Evolutionary conservation across 2,329 filamentous ascomycete species (phyloP), one percentile per base, ranked within the genome.

Genomic region (Anisogramma anomala): DNA sequence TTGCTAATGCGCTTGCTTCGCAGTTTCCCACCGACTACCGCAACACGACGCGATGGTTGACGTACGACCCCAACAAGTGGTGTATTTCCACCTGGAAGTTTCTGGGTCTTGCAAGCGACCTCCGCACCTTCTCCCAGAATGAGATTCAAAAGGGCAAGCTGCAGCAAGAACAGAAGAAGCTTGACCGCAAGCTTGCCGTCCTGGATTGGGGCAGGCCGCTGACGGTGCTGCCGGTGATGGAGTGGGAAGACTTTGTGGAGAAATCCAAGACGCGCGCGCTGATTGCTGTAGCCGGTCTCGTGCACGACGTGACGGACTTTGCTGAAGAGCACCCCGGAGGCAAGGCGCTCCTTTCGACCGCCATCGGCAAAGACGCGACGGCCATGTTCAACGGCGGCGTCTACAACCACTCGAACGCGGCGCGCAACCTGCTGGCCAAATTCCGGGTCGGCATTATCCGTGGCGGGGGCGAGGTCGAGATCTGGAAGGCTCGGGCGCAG

Each of bases 371-470:
- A 68, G 85, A 93, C 49, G 84, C 84, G 38, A 91, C 85, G 13
- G 83, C 84, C 52, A 84, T 88, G 64, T 91, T 93, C 74, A 91
- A 91, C 62, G 85, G 85, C 50, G 85, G 85, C 64, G 82, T 93
- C 47, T 91, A 91, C 68, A 75, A 82, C 60, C 85, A 93, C 69
- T 86, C 81, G 59, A 91, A 93, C 64, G 85, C 84, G 40, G 85
- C 85, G 20, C 85, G 91, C 70, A 93, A 93, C 66, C 64, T 91
- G 45, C 72, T 93, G 48, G 87, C 82, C 3, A 91, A 84, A 50
- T 89, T 89, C 83, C 75, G 85, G 51, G 79, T 91, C 11, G 85
- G 83, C 61, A 84, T 91, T 35, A 80, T 93, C 49, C 82, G 84
- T 37, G 85, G 85, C 49, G 85, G 85, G 31, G 86, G 83, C 58